Conservation (phyloP, 768 basidiomycete genomes). For the Rhodosporidiobolus odoratus region DNA sequence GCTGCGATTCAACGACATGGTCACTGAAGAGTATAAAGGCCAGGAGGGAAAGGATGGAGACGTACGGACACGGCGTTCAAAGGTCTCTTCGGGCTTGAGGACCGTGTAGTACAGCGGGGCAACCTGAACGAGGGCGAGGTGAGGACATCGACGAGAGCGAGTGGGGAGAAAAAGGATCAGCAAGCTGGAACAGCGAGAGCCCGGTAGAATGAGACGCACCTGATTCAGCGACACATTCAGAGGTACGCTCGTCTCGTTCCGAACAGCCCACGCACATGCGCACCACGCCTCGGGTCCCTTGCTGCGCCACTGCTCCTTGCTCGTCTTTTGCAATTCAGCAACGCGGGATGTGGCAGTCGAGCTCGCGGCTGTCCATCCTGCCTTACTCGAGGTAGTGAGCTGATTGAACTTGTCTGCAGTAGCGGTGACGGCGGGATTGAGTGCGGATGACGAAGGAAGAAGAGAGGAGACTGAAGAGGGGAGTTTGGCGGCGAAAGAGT, state of each 20-base stretch:
- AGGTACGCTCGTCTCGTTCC: slow-evolving; percentile 30
- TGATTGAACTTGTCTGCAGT: neutral
- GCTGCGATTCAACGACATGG: neutral
- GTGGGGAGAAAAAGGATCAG: neutral
- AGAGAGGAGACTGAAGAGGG: neutral
- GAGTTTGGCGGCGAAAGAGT: neutral
- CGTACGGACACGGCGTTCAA: slow-evolving; percentile 30
- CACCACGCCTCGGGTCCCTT: slow-evolving; percentile 5
- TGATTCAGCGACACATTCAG: slow-evolving; percentile 31
- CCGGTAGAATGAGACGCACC: neutral
- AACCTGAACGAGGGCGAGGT: slow-evolving; percentile 3
- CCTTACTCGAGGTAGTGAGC: neutral
- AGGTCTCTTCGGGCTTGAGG: slow-evolving; percentile 21
- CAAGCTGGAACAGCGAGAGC: neutral
- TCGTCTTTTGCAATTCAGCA: neutral
- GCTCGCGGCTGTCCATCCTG: neutral
- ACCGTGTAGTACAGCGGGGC: slow-evolving; percentile 33
- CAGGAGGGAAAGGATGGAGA: neutral
- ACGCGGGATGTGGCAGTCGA: neutral
- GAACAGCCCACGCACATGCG: slow-evolving; percentile 7
- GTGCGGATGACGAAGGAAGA: neutral
- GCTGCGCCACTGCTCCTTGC: neutral
- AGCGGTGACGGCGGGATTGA: neutral
- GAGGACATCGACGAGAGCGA: neutral
- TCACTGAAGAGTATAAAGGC: neutral